Evolutionary conservation across 768 basidiomycete genomes (phyloP).

Genomic region (Cystofilobasidium ferigula): DNA sequence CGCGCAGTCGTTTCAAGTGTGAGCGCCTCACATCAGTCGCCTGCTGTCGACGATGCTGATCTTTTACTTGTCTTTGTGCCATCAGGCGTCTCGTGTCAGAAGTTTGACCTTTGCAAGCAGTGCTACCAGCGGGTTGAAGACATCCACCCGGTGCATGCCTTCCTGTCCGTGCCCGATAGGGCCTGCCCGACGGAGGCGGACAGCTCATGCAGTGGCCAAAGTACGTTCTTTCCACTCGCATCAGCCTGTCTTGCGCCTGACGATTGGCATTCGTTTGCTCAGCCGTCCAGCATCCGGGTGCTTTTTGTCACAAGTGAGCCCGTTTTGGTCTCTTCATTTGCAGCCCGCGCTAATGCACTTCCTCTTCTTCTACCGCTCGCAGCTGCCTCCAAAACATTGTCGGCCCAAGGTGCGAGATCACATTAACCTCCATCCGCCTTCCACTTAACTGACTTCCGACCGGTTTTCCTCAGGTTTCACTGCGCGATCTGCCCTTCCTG

Average conservation of each 20-base stretch:
- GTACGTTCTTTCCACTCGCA: background rate
- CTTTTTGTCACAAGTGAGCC: slow-evolving; percentile 74
- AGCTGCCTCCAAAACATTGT: slow-evolving; percentile 84
- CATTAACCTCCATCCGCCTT: too few relatives aligned
- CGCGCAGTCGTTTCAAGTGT: slow-evolving; percentile 68
- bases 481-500: slow-evolving; percentile 77
- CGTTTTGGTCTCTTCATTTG: background rate
- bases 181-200: slow-evolving; percentile 28
- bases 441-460: too few relatives aligned
- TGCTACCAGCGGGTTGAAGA: slow-evolving; percentile 76
- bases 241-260: background rate
- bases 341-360: background rate
- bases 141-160: slow-evolving; percentile 78
- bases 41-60: background rate
- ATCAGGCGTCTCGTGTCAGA: slow-evolving; percentile 52
- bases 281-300: slow-evolving; percentile 69
- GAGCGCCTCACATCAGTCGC: background rate
- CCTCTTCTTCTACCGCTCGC: slow-evolving; percentile 16
- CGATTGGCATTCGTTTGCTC: background rate
- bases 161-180: slow-evolving; percentile 66
- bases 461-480: slow-evolving; percentile 53
- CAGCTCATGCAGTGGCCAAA: background rate
- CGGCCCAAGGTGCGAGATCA: slow-evolving; percentile 59
- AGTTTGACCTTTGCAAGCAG: slow-evolving; percentile 68
- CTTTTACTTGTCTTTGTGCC: background rate